Conservation (phyloP, 805 yeast genomes). For the Alloascoidea africana region DNA sequence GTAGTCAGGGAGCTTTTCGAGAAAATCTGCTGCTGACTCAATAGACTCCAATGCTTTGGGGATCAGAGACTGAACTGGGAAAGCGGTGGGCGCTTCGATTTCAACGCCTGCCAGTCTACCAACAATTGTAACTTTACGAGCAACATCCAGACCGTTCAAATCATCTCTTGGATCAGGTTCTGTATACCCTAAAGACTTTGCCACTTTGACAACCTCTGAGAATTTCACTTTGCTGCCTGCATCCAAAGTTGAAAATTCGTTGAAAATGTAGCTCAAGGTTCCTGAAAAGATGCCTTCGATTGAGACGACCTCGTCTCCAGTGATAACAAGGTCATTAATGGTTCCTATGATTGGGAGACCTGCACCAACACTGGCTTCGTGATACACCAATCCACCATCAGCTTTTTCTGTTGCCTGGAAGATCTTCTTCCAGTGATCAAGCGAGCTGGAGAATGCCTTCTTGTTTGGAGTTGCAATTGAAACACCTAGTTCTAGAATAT, state of each 20-base stretch:
- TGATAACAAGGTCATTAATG: constrained; percentile 71
- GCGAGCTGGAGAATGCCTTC: constrained; percentile 81
- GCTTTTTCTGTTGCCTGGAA: constrained; percentile 37
- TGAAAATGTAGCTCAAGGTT: constrained; percentile 87
- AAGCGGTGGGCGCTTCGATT: constrained; percentile 78
- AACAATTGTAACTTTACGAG: constrained; percentile 92
- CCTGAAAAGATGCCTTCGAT: constrained; percentile 97
- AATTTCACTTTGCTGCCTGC: constrained; percentile 46
- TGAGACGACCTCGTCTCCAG: constrained; percentile 86
- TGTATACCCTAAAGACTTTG: constrained; percentile 87
- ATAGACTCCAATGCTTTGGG: constrained; percentile 74
- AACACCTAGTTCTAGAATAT: constrained; percentile 59
- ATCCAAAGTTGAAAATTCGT: constrained; percentile 67
- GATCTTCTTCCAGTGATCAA: constrained; percentile 62
- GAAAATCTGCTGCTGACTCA: constrained; percentile 52
- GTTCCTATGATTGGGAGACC: constrained; percentile 91
- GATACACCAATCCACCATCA: constrained; percentile 71
- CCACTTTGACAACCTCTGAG: constrained; percentile 79
- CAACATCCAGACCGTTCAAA: constrained; percentile 94
- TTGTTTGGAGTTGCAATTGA: constrained; percentile 97
- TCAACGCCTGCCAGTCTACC: constrained; percentile 84
- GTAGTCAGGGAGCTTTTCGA: constrained; percentile 66
- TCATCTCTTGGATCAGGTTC: constrained; percentile 99
- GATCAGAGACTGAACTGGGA: constrained; percentile 88
- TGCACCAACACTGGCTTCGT: constrained; percentile 98